Percentiles rank a stretch among this genome's conserved stretches.
Evolutionary conservation across 1,284 basidiomycete genomes (phyloP).

Genomic region (Cutaneotrichosporon sp.): DNA sequence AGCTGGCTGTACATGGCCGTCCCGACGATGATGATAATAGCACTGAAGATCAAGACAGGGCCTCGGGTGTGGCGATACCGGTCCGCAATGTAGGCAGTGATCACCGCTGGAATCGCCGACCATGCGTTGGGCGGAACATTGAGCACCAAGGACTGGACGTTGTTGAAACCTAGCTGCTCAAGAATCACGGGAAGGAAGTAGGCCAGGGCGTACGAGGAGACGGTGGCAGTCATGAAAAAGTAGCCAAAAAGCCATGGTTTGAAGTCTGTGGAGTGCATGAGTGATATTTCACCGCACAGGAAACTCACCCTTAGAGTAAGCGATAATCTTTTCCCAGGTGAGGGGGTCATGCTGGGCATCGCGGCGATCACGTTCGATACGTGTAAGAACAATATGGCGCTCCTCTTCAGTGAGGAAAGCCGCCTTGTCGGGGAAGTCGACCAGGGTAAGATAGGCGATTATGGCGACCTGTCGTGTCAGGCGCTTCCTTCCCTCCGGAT

Average conservation of each 20-base stretch:
- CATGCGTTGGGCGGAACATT: constrained; percentile 48
- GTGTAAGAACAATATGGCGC: constrained; percentile 42
- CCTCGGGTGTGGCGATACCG: constrained; percentile 16
- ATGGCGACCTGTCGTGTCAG: neutral
- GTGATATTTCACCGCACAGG: too few relatives aligned
- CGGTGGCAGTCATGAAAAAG: constrained; percentile 39
- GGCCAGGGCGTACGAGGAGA: constrained; percentile 22
- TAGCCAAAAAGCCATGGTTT: constrained; percentile 51
- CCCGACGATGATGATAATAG: constrained; percentile 13
- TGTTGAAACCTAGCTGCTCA: constrained; percentile 42
- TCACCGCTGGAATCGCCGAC: constrained; percentile 43
- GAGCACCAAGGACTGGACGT: constrained; percentile 37
- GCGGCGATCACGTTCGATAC: constrained; percentile 50
- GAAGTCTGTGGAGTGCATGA: constrained; percentile 29
- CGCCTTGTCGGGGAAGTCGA: constrained; percentile 52
- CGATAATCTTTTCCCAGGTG: constrained; percentile 46
- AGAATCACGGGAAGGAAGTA: constrained; percentile 51
- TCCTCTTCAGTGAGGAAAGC: constrained; percentile 49
- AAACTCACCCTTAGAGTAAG: neutral
- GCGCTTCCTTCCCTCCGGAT: too few relatives aligned
- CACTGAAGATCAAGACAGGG: constrained; percentile 6
- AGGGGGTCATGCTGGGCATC: constrained; percentile 48
- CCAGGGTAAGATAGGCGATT: constrained; percentile 28
- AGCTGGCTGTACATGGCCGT: constrained; percentile 18
- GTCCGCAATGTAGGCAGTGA: constrained; percentile 44